Base-by-base conservation (phyloP, 2,329 filamentous ascomycete species). In the Paradendryphiella salina region DNA sequence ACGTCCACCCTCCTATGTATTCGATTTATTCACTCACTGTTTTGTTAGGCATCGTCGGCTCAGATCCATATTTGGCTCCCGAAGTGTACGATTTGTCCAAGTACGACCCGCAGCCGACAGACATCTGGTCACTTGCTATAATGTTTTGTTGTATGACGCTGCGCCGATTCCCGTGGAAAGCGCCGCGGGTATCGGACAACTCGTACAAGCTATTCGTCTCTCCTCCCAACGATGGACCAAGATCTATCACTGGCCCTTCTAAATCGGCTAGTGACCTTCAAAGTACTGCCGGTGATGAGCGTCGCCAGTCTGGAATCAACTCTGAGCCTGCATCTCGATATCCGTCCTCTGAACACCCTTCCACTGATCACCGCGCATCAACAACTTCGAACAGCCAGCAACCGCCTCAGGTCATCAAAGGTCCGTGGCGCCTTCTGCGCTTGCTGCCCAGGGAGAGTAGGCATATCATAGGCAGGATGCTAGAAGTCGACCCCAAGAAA, bases 121-220 rank as follows among this genome's bases (percentile, higher is more conserved):
- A 99, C 75, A 91, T 99, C 52, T 99, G 94, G 94, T 99, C 94
- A 9, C 80, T 99, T 52, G 94, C 93, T 14, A 99, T 99, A 63
- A 97, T 99, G 47, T 99, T 93, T 76, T 97, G 94, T 75, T 99
- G 94, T 78, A 99, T 99, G 94, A 94, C 90, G 4, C 79, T 99
- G 34, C 84, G 94, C 17, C 81, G 94, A 29, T 99, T 99, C 69
- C 94, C 94, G 0, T 99, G 94, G 94, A 99, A 99, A 76, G 86
- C 95, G 29, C 94, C 94, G 4, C 85, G 92, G 33, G 78, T 91
- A 71, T 89, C 89, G 3, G 94, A 99, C 72, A 97, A 96, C 72
- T 96, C 91, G 0, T 99, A 90, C 76, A 92, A 93, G 66, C 82
- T 99, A 1, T 99, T 99, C 70, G 86, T 93, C 11, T 85, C 94